Conservation (phyloP, 176 grass and related monocot genomes). For the Eragrostis nindensis region DNA sequence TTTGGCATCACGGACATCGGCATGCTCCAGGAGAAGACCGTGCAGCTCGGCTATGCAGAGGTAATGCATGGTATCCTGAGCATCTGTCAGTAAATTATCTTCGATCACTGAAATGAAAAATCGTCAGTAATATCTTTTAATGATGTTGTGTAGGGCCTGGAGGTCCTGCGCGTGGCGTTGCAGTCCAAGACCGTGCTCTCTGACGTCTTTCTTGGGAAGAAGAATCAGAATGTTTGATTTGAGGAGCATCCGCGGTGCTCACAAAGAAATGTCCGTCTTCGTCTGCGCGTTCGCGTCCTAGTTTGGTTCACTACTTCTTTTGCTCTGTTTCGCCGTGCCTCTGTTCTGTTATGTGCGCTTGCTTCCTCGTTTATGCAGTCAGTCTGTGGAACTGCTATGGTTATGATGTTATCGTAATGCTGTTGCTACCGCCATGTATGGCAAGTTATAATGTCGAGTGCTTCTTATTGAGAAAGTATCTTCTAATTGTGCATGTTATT, state of each 20-base stretch:
- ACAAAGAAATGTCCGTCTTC: too few relatives aligned
- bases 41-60: slow-evolving; percentile 30
- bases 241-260: neutral
- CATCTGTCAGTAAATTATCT: neutral
- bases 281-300: too few relatives aligned
- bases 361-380: neutral
- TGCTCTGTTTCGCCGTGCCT: too few relatives aligned
- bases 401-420: neutral
- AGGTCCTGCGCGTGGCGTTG: neutral
- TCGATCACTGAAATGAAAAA: neutral
- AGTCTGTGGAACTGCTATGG: neutral
- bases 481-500: too few relatives aligned
- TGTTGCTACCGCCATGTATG: neutral
- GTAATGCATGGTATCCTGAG: neutral
- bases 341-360: too few relatives aligned
- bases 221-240: neutral
- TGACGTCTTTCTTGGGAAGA: slow-evolving; percentile 17
- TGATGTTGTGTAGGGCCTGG: neutral
- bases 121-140: neutral
- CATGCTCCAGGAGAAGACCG: slow-evolving; percentile 34
- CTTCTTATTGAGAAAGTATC: too few relatives aligned
- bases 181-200: slow-evolving; percentile 33
- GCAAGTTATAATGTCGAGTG: neutral
- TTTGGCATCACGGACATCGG: slow-evolving; percentile 31
- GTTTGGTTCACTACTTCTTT: too few relatives aligned